Evolutionary conservation across 2,329 filamentous ascomycete species (phyloP).

Genomic region (Lecanosticta acicola): DNA sequence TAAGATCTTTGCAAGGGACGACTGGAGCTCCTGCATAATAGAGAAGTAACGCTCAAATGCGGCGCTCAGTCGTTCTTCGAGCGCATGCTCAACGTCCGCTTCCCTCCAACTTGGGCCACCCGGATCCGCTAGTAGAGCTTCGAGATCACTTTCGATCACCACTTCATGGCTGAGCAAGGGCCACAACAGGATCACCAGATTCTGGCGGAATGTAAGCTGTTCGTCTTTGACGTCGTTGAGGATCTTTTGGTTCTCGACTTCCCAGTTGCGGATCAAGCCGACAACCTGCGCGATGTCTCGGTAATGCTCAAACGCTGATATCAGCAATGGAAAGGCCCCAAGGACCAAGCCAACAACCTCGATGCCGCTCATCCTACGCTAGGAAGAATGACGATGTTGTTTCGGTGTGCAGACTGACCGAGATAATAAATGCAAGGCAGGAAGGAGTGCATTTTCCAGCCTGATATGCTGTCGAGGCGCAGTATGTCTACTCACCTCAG

Average conservation of each 20-base stretch:
- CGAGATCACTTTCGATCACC: background rate
- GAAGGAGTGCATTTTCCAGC: too few relatives aligned
- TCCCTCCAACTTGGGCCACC: background rate
- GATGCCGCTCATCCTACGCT: conserved; percentile 8
- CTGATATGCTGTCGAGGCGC: too few relatives aligned
- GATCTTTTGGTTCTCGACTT: conserved; percentile 4
- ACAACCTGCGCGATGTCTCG: background rate
- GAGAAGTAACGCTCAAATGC: conserved; percentile 4
- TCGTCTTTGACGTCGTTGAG: conserved; percentile 14
- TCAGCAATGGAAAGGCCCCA: conserved; percentile 10
- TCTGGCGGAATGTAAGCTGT: conserved; percentile 3
- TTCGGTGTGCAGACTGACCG: too few relatives aligned
- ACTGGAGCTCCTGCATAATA: conserved; percentile 5
- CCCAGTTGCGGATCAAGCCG: conserved; percentile 2
- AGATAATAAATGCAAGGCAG: too few relatives aligned
- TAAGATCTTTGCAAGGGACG: conserved; percentile 1
- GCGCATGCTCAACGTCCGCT: background rate
- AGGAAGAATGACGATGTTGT: background rate
- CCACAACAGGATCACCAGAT: conserved; percentile 3
- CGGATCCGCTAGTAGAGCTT: background rate
- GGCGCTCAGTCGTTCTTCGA: conserved; percentile 1
- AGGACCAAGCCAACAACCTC: conserved; percentile 9
- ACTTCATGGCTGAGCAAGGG: background rate
- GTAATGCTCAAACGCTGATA: conserved; percentile 9
- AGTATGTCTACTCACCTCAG: too few relatives aligned